phyloP scores from a whole-genome alignment of 768 basidiomycete genomes.

The Pilatotrama ljubarskyi region DNA sequence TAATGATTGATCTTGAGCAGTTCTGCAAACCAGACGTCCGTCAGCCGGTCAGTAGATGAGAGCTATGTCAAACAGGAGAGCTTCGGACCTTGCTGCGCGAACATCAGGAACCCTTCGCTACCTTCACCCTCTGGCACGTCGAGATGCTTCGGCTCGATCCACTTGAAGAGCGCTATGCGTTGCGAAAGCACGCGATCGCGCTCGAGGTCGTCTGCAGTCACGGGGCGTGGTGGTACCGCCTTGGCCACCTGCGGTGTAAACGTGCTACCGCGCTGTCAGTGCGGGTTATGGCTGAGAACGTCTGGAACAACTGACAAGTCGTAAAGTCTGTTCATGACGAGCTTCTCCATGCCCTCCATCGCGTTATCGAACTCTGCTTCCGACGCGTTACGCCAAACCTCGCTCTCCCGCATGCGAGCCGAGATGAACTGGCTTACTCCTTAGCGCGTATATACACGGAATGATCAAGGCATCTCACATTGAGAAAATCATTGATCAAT shows the following conservation, averaged over 20 bases:
- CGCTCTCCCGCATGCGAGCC: slow-evolving; percentile 79
- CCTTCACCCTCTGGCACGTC: slow-evolving; percentile 83
- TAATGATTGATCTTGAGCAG: slow-evolving; percentile 97
- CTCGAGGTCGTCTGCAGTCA: slow-evolving; percentile 96
- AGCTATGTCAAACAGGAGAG: no score
- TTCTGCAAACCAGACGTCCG: slow-evolving; percentile 48
- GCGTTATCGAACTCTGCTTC: slow-evolving; percentile 93
- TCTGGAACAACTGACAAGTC: slow-evolving; percentile 68
- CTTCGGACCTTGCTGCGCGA: slow-evolving; percentile 78
- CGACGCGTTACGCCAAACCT: slow-evolving; percentile 77
- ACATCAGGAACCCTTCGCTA: slow-evolving; percentile 80
- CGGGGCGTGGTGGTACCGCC: slow-evolving; percentile 65
- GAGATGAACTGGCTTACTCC: slow-evolving; percentile 72
- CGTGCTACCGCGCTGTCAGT: slow-evolving; percentile 53
- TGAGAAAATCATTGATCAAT: slow-evolving; percentile 91
- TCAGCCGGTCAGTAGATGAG: not conserved
- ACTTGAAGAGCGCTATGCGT: slow-evolving; percentile 86
- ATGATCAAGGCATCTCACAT: slow-evolving; percentile 46
- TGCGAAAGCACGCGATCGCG: slow-evolving; percentile 89
- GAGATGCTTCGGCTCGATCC: slow-evolving; percentile 87
- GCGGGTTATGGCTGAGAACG: not conserved
- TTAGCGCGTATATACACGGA: not conserved
- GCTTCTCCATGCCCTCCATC: slow-evolving; percentile 98
- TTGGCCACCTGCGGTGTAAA: slow-evolving; percentile 85
- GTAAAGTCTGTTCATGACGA: slow-evolving; percentile 98